Base-by-base conservation (phyloP, 805 yeast genomes). In the Wickerhamomyces xylosicus region DNA sequence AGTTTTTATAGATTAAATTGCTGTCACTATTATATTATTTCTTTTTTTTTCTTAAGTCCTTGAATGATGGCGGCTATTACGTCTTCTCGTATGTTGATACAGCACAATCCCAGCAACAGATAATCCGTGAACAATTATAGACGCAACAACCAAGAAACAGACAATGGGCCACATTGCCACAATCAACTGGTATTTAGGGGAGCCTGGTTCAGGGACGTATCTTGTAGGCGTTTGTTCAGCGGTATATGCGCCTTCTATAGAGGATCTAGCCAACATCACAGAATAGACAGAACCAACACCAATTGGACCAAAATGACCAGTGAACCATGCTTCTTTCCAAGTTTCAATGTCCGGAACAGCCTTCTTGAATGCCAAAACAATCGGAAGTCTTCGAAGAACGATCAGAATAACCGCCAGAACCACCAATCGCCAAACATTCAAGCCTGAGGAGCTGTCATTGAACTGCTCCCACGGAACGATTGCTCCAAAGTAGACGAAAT, bases 301-400 rank as follows among this genome's bases (percentile, higher is more conserved):
- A 53, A 89, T 85, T 2, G 97, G 96, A 15, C 97, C 97, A 59
- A 89, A 87, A 62, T 87, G 95, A 17, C 96, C 96, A 57, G 94
- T 85, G 58, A 89, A 89, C 3, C 87, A 56, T 0, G 96, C 96
- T 58, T 87, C 97, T 57, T 95, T 75, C 95, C 96, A 87, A 10
- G 85, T 73, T 50, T 85, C 79, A 31, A 87, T 74, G 55, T 87
- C 96, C 0, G 96, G 95, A 2, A 85, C 80, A 19, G 86, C 56
- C 0, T 90, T 87, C 52, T 83, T 83, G 37, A 84, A 61, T 0
- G 75, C 69, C 36, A 87, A 52, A 33, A 87, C 84, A 1, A 85
- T 89, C 0, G 97, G 97, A 9, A 87, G 66, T 47, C 97, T 70
- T 49, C 96, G 71, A 45, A 87, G 67, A 38, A 85, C 71, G 13